phyloP scores from a whole-genome alignment of 495 filamentous ascomycete species.

The Penicillium roqueforti region DNA sequence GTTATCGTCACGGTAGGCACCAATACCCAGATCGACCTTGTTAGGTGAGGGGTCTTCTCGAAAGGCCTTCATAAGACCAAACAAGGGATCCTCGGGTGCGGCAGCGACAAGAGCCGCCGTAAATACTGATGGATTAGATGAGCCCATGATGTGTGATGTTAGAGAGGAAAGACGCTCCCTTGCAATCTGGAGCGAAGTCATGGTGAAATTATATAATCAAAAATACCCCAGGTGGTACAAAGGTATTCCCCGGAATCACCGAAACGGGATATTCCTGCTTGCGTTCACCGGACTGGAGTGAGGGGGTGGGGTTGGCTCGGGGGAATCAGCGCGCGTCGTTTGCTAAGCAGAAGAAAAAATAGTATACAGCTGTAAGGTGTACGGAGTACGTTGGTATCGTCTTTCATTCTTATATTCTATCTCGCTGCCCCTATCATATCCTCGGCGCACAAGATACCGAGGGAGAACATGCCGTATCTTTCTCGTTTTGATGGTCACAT shows the following conservation, averaged over 20 bases:
- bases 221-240: not conserved
- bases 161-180: conserved; percentile 39
- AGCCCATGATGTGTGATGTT: conserved; percentile 46
- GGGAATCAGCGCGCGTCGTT: conserved; percentile 14
- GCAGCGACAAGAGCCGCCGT: conserved; percentile 74
- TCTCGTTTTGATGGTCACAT: conserved; percentile 2
- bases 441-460: conserved; percentile 5
- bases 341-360: not conserved
- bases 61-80: conserved; percentile 88
- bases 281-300: conserved; percentile 33
- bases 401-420: too few relatives aligned
- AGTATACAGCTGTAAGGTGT: too few relatives aligned
- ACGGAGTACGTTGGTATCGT: too few relatives aligned
- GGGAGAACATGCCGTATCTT: not conserved
- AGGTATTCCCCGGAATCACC: conserved; percentile 24
- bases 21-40: conserved; percentile 96
- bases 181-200: conserved; percentile 22
- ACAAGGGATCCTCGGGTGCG: conserved; percentile 93
- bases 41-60: conserved; percentile 74
- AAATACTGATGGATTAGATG: conserved; percentile 60
- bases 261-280: conserved; percentile 27
- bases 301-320: conserved; percentile 17
- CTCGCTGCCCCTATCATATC: not conserved
- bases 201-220: conserved; percentile 10
- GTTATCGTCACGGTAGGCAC: conserved; percentile 91